Evolutionary conservation across 106 monocot genomes (phyloP).

Genomic region (Posidonia australis): DNA sequence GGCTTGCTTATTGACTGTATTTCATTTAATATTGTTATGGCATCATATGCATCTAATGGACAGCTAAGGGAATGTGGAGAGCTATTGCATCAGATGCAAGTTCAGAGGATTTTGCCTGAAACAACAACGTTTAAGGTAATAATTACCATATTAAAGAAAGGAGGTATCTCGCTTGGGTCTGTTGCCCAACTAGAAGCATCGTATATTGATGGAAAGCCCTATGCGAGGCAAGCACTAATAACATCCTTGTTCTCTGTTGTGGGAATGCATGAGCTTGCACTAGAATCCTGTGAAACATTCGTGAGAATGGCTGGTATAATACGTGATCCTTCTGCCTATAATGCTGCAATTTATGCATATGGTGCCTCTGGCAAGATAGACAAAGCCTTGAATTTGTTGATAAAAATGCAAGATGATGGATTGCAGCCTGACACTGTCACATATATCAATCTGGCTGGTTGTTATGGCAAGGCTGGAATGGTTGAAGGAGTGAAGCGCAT

Average conservation of each 20-base stretch:
- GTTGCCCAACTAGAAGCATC: conserved; percentile 46
- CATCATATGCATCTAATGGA: conserved; percentile 42
- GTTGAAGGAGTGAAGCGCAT: conserved; percentile 66
- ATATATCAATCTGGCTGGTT: conserved; percentile 45
- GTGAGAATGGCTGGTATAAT: conserved; percentile 15
- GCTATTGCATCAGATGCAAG: conserved; percentile 53
- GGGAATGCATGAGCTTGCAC: conserved; percentile 41
- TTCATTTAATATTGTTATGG: conserved; percentile 57
- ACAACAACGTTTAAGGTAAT: conserved; percentile 38
- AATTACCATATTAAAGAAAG: conserved; percentile 54
- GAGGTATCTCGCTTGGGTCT: conserved; percentile 36
- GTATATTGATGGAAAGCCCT: conserved; percentile 42
- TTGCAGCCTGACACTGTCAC: conserved; percentile 51
- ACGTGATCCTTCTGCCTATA: conserved; percentile 45
- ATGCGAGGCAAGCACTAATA: conserved; percentile 38
- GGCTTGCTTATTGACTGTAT: conserved; percentile 43
- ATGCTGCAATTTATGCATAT: conserved; percentile 59
- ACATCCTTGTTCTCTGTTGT: conserved; percentile 46
- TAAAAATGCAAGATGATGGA: conserved; percentile 70
- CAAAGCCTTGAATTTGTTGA: conserved; percentile 49
- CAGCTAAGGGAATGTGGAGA: conserved; percentile 52
- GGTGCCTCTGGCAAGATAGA: conserved; percentile 39
- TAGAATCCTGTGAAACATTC: conserved; percentile 37
- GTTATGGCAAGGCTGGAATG: conserved; percentile 64
- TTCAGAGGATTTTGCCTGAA: conserved; percentile 34